Evolutionary conservation across 257 asterid species (phyloP), one percentile per base, ranked within the genome.

Genomic region (Gynochthodes officinalis): DNA sequence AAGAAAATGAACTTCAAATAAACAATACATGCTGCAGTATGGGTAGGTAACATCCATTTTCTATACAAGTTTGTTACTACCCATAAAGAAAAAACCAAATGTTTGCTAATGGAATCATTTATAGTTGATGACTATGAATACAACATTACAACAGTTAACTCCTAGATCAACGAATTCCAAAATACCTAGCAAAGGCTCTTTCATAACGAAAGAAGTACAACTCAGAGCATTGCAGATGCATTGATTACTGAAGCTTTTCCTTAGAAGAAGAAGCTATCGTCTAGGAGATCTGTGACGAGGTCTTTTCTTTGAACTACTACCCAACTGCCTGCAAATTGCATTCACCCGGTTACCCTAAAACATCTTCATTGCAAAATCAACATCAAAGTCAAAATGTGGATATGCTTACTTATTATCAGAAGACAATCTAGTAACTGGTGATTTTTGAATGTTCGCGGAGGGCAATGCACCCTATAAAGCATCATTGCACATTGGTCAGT

Each of bases 361-460:
- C 33, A 6, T n/a, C 49, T 52, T 8, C 43, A 33, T 15, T 12
- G 64, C 39, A 6, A 8, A 16, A 27, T 30, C 40, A 21, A 7
- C 27, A 63, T 44, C 23, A 23, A 39, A 8, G 21, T 46, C 27
- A 37, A 71, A 50, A 80, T 19, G 58, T 14, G 27, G 48, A 12
- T 53, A 66, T 21, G 80, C 97, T 80, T 85, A 93, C 96, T 84
- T 82, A 76, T 87, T 90, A 71, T 90, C 96, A 71, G 88, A 85
- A 63, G 84, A 76, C 62, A 84, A 93, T 84, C 80, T 86, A 76
- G 87, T 86, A 59, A 82, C 82, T 63, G 92, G 79, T 69, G 96
- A 85, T 80, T 77, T 84, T 78, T 85, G 95, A 78, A 79, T 70
- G 78, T 90, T 85, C 64, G 73, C 43, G 14, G 89, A 70, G 62